These are phyloP conservation scores for Mycena indigotica DNA, from an alignment of 768 basidiomycete species.

Conservation along the genomic window DNA sequence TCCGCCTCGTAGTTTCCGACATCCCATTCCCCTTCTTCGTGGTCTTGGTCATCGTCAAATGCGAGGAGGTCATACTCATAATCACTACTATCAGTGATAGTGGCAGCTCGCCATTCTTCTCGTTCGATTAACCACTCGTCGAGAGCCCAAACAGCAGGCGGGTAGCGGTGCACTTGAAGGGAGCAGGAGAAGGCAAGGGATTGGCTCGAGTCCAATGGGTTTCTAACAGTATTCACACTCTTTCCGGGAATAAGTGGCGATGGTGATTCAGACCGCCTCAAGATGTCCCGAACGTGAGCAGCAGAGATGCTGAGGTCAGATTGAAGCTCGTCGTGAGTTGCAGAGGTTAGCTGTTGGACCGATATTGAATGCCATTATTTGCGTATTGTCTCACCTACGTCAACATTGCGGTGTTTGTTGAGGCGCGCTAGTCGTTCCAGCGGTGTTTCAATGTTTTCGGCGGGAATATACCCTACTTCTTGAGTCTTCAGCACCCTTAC, in stretches of 20 bases:
- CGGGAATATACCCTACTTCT: constrained; percentile 98
- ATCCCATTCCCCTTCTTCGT: constrained; percentile 67
- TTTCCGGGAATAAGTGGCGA: constrained; percentile 37
- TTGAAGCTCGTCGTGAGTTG: constrained; percentile 71
- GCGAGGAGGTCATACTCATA: constrained; percentile 22
- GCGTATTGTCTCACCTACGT: constrained; percentile 62
- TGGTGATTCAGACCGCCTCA: constrained; percentile 39
- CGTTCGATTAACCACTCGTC: constrained; percentile 49
- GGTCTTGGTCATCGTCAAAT: constrained; percentile 45
- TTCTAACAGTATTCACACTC: constrained; percentile 28
- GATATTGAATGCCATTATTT: too few species aligned
- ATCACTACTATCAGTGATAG: constrained; percentile 11
- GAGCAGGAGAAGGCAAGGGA: constrained; percentile 74
- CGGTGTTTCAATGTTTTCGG: constrained; percentile 98
- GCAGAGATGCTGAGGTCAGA: constrained; percentile 51
- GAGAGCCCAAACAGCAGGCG: constrained; percentile 82
- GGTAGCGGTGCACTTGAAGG: constrained; percentile 71
- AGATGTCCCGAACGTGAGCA: constrained; percentile 56
- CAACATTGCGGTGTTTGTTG: constrained; percentile 97
- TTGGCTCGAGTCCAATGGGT: constrained; percentile 30
- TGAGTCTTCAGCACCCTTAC: constrained; percentile 98
- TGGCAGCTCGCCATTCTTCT: constrained; percentile 44
- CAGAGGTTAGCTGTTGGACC: constrained; percentile 72
- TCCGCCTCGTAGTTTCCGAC: constrained; percentile 71
- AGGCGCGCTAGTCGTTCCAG: constrained; percentile 93